Percentiles rank a stretch among this genome's conserved stretches.
These are phyloP conservation scores for Aaosphaeria arxii DNA, from an alignment of 2,329 filamentous ascomycete species.

Conservation along the genomic window DNA sequence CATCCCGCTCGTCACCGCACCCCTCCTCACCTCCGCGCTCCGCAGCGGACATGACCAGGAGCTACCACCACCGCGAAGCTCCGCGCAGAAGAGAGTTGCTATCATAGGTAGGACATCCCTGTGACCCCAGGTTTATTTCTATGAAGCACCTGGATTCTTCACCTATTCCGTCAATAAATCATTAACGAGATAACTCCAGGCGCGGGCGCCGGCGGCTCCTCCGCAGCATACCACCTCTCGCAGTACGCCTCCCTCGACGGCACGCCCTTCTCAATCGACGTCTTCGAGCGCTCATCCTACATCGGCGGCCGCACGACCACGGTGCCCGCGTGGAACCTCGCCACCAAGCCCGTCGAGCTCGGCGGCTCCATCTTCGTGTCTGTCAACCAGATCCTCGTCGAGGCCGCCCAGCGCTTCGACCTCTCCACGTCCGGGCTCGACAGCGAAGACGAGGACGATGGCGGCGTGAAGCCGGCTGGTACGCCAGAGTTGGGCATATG, in stretches of 20 bases:
- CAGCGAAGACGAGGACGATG: constrained; percentile 31
- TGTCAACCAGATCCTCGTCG: constrained; percentile 77
- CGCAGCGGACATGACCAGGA: too few relatives aligned
- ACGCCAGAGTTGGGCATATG: constrained; percentile 68
- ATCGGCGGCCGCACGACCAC: constrained; percentile 87
- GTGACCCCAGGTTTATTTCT: neutral
- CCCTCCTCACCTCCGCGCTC: too few relatives aligned
- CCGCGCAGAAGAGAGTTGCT: constrained; percentile 27
- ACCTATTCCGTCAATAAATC: neutral
- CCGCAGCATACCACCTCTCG: constrained; percentile 77
- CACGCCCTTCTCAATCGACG: constrained; percentile 72
- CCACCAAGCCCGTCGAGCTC: constrained; percentile 70
- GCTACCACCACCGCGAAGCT: too few relatives aligned
- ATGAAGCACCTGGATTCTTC: neutral
- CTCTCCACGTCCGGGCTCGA: constrained; percentile 49
- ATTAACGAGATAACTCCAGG: constrained; percentile 50
- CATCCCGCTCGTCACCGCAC: too few relatives aligned
- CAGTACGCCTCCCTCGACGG: constrained; percentile 63
- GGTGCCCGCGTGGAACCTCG: constrained; percentile 70
- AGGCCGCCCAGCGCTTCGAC: constrained; percentile 69
- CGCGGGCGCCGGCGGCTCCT: constrained; percentile 84
- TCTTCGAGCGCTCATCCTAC: constrained; percentile 77
- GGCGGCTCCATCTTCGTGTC: constrained; percentile 90
- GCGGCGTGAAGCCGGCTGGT: constrained; percentile 12
- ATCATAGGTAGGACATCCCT: constrained; percentile 30